Percentiles rank a stretch among this genome's conserved stretches.
Conservation (phyloP, 352 stramenopile species). For the Pythium volutum region DNA sequence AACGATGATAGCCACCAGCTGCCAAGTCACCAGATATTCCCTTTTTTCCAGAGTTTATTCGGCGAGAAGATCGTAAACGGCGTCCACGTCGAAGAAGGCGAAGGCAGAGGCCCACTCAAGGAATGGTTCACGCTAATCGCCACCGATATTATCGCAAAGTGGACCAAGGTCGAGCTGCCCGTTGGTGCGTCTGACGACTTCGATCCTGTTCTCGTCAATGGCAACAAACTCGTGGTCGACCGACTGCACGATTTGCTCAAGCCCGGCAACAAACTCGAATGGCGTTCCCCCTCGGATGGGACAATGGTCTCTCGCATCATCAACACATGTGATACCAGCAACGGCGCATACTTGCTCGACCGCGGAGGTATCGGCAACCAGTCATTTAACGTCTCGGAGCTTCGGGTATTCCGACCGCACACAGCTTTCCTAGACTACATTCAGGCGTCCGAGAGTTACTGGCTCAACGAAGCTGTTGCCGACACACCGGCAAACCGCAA, state of each 20-base stretch:
- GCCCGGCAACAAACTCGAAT: slow-evolving; percentile 37
- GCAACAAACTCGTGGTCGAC: slow-evolving; percentile 46
- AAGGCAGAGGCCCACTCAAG: slow-evolving; percentile 70
- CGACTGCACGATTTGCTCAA: slow-evolving; percentile 18
- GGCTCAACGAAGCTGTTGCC: slow-evolving; percentile 43
- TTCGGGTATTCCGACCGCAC: slow-evolving; percentile 41
- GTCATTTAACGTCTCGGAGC: slow-evolving; percentile 37
- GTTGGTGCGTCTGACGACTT: slow-evolving; percentile 7
- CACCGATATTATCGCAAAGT: slow-evolving; percentile 40
- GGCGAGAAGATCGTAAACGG: slow-evolving; percentile 65
- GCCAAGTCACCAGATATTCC: slow-evolving; percentile 40
- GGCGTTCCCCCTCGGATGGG: slow-evolving; percentile 34
- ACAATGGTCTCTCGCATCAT: slow-evolving; percentile 39
- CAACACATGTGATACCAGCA: slow-evolving; percentile 35
- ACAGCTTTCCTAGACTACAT: slow-evolving; percentile 51
- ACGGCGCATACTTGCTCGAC: slow-evolving; percentile 50
- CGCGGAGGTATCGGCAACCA: slow-evolving; percentile 30
- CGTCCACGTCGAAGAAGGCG: slow-evolving; percentile 63
- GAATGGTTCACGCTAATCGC: slow-evolving; percentile 65
- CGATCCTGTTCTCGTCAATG: slow-evolving; percentile 36
- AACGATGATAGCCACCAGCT: neutral
- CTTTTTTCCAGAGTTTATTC: slow-evolving; percentile 67
- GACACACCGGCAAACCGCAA: slow-evolving; percentile 37
- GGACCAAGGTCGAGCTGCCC: slow-evolving; percentile 32
- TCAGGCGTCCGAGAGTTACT: slow-evolving; percentile 57